Evolutionary conservation across 2,329 filamentous ascomycete genomes (phyloP).

Genomic region (Aureobasidium namibiae): DNA sequence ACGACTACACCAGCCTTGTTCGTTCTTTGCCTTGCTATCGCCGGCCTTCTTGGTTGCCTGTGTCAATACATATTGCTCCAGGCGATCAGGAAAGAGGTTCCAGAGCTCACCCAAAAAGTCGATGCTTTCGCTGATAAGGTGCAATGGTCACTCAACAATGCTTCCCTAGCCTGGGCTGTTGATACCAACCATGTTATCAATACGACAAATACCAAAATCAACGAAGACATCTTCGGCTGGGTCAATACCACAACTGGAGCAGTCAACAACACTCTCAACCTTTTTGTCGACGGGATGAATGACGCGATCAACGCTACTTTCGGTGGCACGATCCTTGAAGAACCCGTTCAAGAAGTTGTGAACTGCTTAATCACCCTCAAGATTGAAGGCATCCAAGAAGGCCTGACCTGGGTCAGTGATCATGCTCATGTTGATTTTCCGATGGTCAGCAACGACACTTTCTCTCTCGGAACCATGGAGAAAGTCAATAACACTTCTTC

Average conservation of each 20-base stretch:
- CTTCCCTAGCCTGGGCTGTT: slow-evolving; percentile 67
- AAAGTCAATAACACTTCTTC: slow-evolving; percentile 38
- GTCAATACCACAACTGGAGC: slow-evolving; percentile 75
- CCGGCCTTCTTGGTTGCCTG: slow-evolving; percentile 72
- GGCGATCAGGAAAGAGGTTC: slow-evolving; percentile 65
- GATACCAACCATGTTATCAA: slow-evolving; percentile 67
- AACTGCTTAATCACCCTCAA: slow-evolving; percentile 85
- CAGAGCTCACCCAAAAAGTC: slow-evolving; percentile 64
- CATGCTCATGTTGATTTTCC: slow-evolving; percentile 79
- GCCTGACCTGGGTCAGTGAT: slow-evolving; percentile 87
- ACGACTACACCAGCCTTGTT: slow-evolving; percentile 81
- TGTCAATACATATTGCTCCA: slow-evolving; percentile 75
- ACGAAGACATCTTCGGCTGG: slow-evolving; percentile 77
- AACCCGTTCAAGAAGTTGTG: slow-evolving; percentile 70
- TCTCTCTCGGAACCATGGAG: slow-evolving; percentile 66
- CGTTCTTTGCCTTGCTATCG: slow-evolving; percentile 71
- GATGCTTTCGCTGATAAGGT: slow-evolving; percentile 71
- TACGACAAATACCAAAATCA: slow-evolving; percentile 61
- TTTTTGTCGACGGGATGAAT: slow-evolving; percentile 70
- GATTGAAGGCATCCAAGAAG: slow-evolving; percentile 73
- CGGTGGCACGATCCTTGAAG: slow-evolving; percentile 69
- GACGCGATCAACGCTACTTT: slow-evolving; percentile 68
- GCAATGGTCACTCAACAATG: slow-evolving; percentile 60
- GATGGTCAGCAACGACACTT: slow-evolving; percentile 67
- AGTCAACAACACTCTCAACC: slow-evolving; percentile 77